Evolutionary conservation across 768 basidiomycete genomes (phyloP).

Genomic region (Leccinum subtestaceum): DNA sequence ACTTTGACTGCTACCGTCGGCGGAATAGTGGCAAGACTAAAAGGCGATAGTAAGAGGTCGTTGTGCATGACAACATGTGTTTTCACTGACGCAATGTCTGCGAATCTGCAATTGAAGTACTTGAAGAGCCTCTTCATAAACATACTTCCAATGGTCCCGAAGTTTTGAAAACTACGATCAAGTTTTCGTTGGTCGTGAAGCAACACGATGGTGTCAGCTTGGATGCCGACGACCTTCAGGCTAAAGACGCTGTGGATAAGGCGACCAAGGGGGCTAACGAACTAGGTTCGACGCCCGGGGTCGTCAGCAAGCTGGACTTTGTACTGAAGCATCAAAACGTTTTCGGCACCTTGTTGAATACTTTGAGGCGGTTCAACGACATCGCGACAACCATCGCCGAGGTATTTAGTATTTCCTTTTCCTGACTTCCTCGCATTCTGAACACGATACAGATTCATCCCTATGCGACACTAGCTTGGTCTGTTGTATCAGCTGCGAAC

Average conservation of each 20-base stretch:
- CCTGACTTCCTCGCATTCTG: neutral
- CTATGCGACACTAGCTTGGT: neutral
- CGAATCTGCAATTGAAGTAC: neutral
- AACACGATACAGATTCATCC: constrained; percentile 2
- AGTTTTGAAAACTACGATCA: neutral
- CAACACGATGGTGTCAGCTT: neutral
- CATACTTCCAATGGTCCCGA: neutral
- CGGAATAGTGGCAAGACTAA: neutral
- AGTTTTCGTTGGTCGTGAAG: neutral
- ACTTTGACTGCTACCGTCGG: neutral
- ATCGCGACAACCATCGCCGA: neutral
- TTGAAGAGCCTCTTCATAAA: neutral
- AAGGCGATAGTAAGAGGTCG: neutral
- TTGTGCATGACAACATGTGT: neutral
- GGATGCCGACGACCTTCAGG: neutral
- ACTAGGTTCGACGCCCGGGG: neutral
- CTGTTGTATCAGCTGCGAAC: neutral
- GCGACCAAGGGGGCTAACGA: neutral
- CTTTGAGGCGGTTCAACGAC: neutral
- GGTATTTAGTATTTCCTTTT: neutral
- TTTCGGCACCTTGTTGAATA: neutral
- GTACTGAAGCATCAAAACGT: neutral
- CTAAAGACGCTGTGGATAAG: neutral
- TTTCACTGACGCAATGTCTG: neutral
- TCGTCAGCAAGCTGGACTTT: neutral